Percentiles rank a stretch among this genome's conserved stretches.
These are phyloP conservation scores for Endothia cerciana DNA, from an alignment of 2,329 filamentous ascomycete species.

Conservation along the genomic window DNA sequence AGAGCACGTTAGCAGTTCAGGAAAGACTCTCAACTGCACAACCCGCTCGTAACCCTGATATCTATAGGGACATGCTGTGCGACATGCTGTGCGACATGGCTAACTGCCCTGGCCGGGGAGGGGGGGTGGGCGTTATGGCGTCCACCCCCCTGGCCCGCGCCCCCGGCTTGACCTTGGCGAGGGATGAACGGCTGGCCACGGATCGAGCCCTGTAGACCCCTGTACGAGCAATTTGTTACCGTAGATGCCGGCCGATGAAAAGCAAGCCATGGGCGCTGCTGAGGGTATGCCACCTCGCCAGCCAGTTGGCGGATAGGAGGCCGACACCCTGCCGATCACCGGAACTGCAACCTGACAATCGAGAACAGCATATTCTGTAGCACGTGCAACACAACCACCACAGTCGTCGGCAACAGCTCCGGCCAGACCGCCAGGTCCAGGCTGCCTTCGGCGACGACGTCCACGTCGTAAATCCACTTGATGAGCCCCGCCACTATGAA, in stretches of 20 bases:
- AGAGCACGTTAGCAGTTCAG: too few relatives aligned
- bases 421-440: slow-evolving; percentile 68
- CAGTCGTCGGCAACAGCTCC: slow-evolving; percentile 67
- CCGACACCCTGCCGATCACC: slow-evolving; percentile 31
- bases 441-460: slow-evolving; percentile 67
- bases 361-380: slow-evolving; percentile 75
- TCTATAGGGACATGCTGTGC: neutral
- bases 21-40: neutral
- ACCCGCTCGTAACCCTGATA: neutral
- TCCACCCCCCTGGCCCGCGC: too few relatives aligned
- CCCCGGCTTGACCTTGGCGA: slow-evolving; percentile 8
- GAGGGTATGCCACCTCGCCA: neutral
- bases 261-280: neutral
- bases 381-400: slow-evolving; percentile 69
- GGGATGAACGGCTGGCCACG: slow-evolving; percentile 8
- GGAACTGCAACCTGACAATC: slow-evolving; percentile 67
- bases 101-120: neutral
- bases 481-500: slow-evolving; percentile 63
- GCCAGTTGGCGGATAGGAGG: neutral
- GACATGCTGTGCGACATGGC: neutral
- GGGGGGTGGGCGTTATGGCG: too few relatives aligned
- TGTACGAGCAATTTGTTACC: too few relatives aligned
- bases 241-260: too few relatives aligned
- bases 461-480: slow-evolving; percentile 60
- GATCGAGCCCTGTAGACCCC: too few relatives aligned